phyloP scores from a whole-genome alignment of 495 filamentous ascomycete species.

The Clohesyomyces aquaticus region DNA sequence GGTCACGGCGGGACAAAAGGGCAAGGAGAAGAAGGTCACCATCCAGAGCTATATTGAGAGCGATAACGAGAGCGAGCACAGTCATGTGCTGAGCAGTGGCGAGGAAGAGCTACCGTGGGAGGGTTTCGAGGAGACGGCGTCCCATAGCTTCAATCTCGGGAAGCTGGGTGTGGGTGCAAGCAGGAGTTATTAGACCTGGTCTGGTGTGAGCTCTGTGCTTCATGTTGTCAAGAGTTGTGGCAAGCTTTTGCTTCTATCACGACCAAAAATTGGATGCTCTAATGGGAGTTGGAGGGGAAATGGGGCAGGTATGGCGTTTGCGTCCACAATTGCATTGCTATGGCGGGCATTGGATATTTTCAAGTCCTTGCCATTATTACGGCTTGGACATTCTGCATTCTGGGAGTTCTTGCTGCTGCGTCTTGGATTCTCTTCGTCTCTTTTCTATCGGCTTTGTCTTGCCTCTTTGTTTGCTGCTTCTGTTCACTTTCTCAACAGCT shows the following conservation, averaged over 20 bases:
- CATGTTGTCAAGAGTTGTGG: neutral
- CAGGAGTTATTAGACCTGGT: conserved; percentile 5
- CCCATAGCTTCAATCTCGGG: neutral
- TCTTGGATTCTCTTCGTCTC: neutral
- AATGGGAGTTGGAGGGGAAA: neutral
- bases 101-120: conserved; percentile 41
- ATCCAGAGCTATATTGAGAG: conserved; percentile 36
- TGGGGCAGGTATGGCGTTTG: neutral
- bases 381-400: neutral
- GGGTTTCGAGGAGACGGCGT: conserved; percentile 28
- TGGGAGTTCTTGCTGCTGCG: neutral
- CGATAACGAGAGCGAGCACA: conserved; percentile 25
- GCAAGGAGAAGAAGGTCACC: conserved; percentile 35
- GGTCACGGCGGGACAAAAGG: conserved; percentile 17
- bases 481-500: neutral
- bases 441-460: neutral
- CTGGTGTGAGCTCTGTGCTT: neutral
- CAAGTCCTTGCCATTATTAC: neutral
- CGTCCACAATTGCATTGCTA: neutral
- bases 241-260: neutral
- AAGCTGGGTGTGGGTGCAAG: neutral
- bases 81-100: conserved; percentile 10
- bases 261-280: neutral
- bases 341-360: neutral
- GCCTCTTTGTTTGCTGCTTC: neutral